Conservation (phyloP, 768 basidiomycete genomes). For the Suillus occidentalis region DNA sequence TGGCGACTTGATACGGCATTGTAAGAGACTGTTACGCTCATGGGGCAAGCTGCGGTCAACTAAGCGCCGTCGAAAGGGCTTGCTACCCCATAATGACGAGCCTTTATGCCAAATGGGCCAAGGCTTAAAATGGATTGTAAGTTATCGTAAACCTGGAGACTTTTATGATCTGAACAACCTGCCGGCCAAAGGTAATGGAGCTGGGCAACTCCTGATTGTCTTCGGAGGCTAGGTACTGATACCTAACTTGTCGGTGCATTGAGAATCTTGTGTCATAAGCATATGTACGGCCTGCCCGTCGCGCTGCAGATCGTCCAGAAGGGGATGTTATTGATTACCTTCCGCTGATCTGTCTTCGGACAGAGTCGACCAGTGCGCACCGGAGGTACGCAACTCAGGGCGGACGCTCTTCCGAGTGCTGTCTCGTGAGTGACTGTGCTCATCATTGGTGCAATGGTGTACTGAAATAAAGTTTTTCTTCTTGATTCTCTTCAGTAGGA, state of each 20-base stretch:
- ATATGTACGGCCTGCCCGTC: neutral
- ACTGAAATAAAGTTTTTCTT: neutral
- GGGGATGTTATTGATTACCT: neutral
- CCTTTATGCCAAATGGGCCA: neutral
- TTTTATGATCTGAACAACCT: neutral
- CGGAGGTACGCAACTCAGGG: constrained; percentile 4
- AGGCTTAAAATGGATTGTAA: neutral
- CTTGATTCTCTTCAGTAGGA: neutral
- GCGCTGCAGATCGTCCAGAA: neutral
- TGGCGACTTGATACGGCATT: neutral
- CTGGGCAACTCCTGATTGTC: neutral
- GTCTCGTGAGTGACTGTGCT: neutral
- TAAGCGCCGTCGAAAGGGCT: neutral
- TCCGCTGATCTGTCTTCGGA: neutral
- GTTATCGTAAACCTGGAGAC: neutral
- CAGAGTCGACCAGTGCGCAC: neutral
- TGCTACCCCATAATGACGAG: neutral
- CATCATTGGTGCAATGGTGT: neutral
- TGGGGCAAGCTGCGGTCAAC: neutral
- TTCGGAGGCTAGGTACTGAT: neutral
- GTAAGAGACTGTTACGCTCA: neutral
- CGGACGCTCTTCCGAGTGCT: neutral
- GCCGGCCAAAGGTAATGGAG: neutral
- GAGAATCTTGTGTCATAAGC: neutral
- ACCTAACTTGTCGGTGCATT: neutral